Conservation (phyloP, 768 basidiomycete genomes). For the Xanthoconium stramineum region DNA sequence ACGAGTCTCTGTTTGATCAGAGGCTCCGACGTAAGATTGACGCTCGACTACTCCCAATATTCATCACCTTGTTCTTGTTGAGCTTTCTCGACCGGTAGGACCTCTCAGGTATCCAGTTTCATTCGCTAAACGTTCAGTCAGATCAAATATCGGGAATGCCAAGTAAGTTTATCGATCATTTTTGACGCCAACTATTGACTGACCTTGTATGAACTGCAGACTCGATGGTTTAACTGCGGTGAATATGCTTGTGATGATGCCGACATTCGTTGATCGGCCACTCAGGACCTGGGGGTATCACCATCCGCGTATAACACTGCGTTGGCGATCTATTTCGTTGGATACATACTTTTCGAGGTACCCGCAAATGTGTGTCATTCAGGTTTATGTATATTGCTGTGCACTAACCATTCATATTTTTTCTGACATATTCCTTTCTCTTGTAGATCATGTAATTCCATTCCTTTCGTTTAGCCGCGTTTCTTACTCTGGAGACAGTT, state of each 20-base stretch:
- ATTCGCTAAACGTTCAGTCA: constrained; percentile 3
- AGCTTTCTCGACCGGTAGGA: constrained; percentile 40
- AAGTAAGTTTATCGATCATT: constrained; percentile 22
- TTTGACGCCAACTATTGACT: neutral
- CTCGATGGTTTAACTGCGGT: constrained; percentile 52
- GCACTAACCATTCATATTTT: neutral
- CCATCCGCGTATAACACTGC: constrained; percentile 54
- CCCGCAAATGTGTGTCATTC: constrained; percentile 47
- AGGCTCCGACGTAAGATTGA: constrained; percentile 35
- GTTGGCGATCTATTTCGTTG: constrained; percentile 57
- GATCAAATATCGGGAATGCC: constrained; percentile 40
- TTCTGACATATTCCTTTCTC: neutral
- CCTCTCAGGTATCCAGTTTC: neutral
- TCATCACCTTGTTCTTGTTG: constrained; percentile 39
- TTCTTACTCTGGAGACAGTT: constrained; percentile 28
- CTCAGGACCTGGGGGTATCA: constrained; percentile 49
- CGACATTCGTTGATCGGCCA: neutral
- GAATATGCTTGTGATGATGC: constrained; percentile 2
- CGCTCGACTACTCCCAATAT: constrained; percentile 36
- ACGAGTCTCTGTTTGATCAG: constrained; percentile 17
- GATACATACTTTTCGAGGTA: constrained; percentile 59
- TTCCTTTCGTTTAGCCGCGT: neutral
- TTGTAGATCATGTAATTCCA: constrained; percentile 27
- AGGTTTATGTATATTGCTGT: neutral
- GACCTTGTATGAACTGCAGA: constrained; percentile 25